A percentile compares a stretch with the other conserved stretches of the same genome.
Evolutionary conservation across 148 eudicot genomes (phyloP).

Genomic region (Spergularia marina): DNA sequence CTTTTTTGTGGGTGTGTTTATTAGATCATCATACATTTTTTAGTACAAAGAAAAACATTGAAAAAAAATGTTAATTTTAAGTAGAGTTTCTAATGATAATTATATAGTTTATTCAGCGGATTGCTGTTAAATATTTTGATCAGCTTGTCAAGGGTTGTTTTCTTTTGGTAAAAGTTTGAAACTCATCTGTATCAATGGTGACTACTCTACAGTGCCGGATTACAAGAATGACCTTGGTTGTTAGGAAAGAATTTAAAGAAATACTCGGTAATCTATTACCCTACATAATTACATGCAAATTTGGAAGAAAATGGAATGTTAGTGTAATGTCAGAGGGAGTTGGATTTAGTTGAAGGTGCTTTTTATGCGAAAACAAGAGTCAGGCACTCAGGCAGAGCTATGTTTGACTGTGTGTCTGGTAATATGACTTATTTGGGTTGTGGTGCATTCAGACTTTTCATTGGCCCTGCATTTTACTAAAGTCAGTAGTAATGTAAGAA

Average conservation of each 20-base stretch:
- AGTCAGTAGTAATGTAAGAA: no score
- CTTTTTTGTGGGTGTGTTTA: constrained; percentile 25
- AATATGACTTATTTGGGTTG: constrained; percentile 24
- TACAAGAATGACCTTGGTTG: no score
- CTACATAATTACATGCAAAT: no score
- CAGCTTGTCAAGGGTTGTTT: constrained; percentile 9
- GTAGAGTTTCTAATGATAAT: not conserved
- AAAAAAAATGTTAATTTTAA: constrained; percentile 10
- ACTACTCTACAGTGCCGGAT: no score
- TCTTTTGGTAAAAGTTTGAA: not conserved
- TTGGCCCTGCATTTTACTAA: constrained; percentile 4
- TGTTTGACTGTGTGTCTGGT: constrained; percentile 52
- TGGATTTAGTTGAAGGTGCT: constrained; percentile 8
- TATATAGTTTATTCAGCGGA: not conserved
- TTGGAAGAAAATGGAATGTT: no score
- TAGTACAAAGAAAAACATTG: constrained; percentile 17
- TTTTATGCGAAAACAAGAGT: constrained; percentile 24
- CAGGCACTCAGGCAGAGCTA: constrained; percentile 29
- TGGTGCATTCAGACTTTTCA: constrained; percentile 22
- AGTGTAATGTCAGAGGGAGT: constrained; percentile 25
- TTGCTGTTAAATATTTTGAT: constrained; percentile 34
- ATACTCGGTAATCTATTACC: no score
- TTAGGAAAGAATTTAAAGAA: no score
- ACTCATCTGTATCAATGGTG: no score
- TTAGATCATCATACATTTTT: constrained; percentile 12